phyloP scores from a whole-genome alignment of 2,329 filamentous ascomycete species.

The Macroventuria anomochaeta region DNA sequence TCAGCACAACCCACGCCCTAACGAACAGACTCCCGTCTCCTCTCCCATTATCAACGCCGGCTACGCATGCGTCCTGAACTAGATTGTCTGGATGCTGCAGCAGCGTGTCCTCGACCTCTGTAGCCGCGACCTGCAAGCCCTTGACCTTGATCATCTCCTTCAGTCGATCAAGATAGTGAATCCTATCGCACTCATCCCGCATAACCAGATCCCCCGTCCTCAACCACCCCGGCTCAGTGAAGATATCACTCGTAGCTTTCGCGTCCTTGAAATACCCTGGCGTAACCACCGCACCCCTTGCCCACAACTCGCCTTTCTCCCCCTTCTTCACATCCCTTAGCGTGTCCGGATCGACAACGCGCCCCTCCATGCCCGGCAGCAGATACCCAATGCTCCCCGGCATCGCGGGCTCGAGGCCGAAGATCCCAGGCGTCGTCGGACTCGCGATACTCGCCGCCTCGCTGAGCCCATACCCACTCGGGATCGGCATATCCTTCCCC shows the following conservation, averaged over 20 bases:
- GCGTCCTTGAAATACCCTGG: constrained; percentile 42
- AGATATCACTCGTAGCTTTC: constrained; percentile 37
- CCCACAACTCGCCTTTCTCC: constrained; percentile 40
- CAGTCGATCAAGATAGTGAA: constrained; percentile 46
- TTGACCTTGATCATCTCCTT: constrained; percentile 59
- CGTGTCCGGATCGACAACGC: constrained; percentile 39
- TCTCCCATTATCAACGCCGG: constrained; percentile 39
- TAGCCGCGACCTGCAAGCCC: constrained; percentile 58
- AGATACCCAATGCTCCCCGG: constrained; percentile 39
- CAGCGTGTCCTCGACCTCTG: constrained; percentile 57
- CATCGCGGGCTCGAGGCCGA: constrained; percentile 30
- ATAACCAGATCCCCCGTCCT: constrained; percentile 38
- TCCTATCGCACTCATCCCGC: constrained; percentile 34
- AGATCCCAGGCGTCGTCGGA: constrained; percentile 33
- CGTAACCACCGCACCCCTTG: constrained; percentile 35
- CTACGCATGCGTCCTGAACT: constrained; percentile 40
- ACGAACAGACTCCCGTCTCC: constrained; percentile 41
- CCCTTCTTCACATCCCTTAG: constrained; percentile 32
- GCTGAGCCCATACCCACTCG: constrained; percentile 38
- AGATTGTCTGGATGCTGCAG: constrained; percentile 48
- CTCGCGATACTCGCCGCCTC: constrained; percentile 40
- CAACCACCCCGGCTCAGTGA: constrained; percentile 37
- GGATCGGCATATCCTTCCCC: constrained; percentile 30
- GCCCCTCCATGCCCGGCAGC: constrained; percentile 37
- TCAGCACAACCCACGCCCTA: constrained; percentile 40